phyloP scores from a whole-genome alignment of 176 grass and related monocot species.

The Cenchrus fungigraminus region DNA sequence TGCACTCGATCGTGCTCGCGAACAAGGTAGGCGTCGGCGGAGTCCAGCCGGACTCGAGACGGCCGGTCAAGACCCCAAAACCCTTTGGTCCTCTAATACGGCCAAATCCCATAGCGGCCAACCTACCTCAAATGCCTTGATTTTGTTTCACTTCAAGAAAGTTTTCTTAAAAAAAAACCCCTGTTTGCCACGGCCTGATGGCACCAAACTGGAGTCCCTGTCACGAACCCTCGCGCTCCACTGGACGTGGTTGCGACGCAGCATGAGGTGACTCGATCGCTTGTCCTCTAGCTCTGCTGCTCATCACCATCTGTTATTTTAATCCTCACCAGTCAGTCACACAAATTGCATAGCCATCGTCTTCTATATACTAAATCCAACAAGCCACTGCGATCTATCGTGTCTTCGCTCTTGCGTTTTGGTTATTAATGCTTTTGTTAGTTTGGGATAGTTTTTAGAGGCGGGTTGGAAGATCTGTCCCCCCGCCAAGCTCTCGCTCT shows the following conservation, averaged over 20 bases:
- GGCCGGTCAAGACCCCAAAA: slow-evolving; percentile 29
- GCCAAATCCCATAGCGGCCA: slow-evolving; percentile 33
- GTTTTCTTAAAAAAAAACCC: background rate
- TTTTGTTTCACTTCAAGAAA: background rate
- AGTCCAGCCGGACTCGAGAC: background rate
- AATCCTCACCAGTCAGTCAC: slow-evolving; percentile 10
- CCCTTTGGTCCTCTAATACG: slow-evolving; percentile 37
- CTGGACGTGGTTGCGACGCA: slow-evolving; percentile 20
- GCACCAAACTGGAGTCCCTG: slow-evolving; percentile 34
- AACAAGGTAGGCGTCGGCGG: background rate
- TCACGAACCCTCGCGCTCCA: slow-evolving; percentile 12
- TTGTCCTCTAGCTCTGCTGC: background rate
- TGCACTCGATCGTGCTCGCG: background rate
- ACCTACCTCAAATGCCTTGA: background rate
- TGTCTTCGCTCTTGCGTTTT: background rate
- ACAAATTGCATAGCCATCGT: background rate
- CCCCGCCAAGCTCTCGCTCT: background rate
- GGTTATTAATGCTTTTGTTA: background rate
- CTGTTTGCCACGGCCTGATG: slow-evolving; percentile 9
- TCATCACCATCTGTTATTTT: too few relatives aligned
- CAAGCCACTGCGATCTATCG: background rate
- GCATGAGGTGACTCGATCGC: slow-evolving; percentile 34
- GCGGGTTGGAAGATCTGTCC: slow-evolving; percentile 62
- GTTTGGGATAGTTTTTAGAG: slow-evolving; percentile 24
- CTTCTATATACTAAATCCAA: background rate